Base-by-base conservation (phyloP, 495 filamentous ascomycete species). In the Patellaria atrata region DNA sequence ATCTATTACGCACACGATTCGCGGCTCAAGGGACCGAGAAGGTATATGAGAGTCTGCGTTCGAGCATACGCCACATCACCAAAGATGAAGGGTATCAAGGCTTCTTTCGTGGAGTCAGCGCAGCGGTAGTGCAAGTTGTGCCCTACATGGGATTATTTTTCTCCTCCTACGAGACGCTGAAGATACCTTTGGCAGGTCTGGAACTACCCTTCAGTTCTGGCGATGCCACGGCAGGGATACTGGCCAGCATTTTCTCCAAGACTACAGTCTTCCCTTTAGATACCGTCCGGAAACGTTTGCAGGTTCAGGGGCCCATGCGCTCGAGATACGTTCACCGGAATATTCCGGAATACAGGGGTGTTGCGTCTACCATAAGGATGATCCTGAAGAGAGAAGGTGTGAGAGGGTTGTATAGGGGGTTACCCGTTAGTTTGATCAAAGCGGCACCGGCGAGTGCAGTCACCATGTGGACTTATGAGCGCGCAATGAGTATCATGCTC, bases 391-490 rank as follows among this genome's bases (percentile, higher is more conserved):
- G 53, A 10, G 89, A 99, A 53, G 85, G 89, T 2, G 48, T 67
- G 11, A 65, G 80, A 36, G 91, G 89, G 0, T 48, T 99, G 38
- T 99, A 96, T 55, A 64, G 84, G 29, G 89, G 89, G 2, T 56
- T 99, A 41, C 77, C 76, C 3, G 83, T 96, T 2, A 84, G 83
- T 47, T 54, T 99, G 57, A 43, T 94, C 39, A 99, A 99, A 63
- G 84, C 89, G 11, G 91, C 87, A 19, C 89, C 89, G 29, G 76
- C 91, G 14, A 92, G 83, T 57, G 91, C 89, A 1, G 73, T 94
- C 13, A 99, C 89, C 0, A 89, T 99, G 81, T 99, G 91, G 89
- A 94, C 87, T 1, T 96, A 94, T 58, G 89, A 94, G 59, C 58
- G 71, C 44, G 68, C 66, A 4, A 43, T 61, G 43, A 40, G 24